phyloP scores from a whole-genome alignment of 148 eudicot genomes.

The Fallopia convolvulus region DNA sequence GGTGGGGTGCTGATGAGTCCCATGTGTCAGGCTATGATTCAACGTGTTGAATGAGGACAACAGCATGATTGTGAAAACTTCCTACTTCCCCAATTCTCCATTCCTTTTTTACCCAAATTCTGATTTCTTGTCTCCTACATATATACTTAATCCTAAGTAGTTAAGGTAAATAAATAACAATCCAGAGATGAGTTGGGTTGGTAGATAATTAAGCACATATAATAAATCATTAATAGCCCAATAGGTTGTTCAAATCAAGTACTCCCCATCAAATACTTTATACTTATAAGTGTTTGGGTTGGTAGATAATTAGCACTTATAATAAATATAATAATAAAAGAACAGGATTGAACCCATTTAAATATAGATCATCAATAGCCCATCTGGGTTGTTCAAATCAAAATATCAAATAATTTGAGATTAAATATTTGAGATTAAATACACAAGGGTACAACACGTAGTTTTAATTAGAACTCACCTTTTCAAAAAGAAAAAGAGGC shows the following conservation, averaged over 20 bases:
- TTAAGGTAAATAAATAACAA: background rate
- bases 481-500: background rate
- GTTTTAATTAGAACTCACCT: too few relatives aligned
- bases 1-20: background rate
- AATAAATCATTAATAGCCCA: too few relatives aligned
- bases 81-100: background rate
- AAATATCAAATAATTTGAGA: too few relatives aligned
- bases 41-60: background rate
- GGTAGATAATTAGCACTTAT: too few relatives aligned
- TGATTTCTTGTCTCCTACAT: background rate
- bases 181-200: background rate
- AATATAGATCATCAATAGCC: too few relatives aligned
- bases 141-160: background rate
- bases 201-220: background rate
- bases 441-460: too few relatives aligned
- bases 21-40: background rate
- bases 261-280: too few relatives aligned
- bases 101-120: background rate
- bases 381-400: too few relatives aligned
- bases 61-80: slow-evolving; percentile 1
- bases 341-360: background rate
- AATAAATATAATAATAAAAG: too few relatives aligned
- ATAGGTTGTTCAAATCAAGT: too few relatives aligned
- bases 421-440: too few relatives aligned
- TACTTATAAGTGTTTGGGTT: too few relatives aligned